Conservation (phyloP, 495 filamentous ascomycete genomes). For the Hypoxylon fragiforme region DNA sequence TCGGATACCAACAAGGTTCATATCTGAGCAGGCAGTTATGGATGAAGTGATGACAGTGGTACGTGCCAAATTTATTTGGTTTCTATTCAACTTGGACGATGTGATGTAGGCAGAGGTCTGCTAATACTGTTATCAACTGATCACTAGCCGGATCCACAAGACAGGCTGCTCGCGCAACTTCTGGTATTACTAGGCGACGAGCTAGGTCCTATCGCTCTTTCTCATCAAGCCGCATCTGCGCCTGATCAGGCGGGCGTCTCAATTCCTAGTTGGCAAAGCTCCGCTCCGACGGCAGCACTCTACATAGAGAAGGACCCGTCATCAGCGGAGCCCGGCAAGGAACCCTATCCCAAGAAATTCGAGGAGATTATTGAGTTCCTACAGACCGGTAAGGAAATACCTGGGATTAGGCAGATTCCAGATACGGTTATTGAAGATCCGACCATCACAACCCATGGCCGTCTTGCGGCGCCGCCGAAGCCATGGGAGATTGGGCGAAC, state of each 20-base stretch:
- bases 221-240: background rate
- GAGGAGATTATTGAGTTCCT: conserved; percentile 88
- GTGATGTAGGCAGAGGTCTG: background rate
- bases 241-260: conserved; percentile 16
- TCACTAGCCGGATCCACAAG: conserved; percentile 25
- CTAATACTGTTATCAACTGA: conserved; percentile 1
- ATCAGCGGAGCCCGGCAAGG: conserved; percentile 39
- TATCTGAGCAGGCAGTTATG: conserved; percentile 29
- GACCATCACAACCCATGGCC: conserved; percentile 38
- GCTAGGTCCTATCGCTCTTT: conserved; percentile 22
- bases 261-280: conserved; percentile 48
- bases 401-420: conserved; percentile 89
- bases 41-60: conserved; percentile 28
- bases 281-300: conserved; percentile 49
- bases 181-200: conserved; percentile 32
- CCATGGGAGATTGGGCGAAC: conserved; percentile 69
- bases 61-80: background rate
- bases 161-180: conserved; percentile 35
- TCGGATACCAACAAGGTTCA: conserved; percentile 17
- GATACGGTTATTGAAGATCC: conserved; percentile 71
- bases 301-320: conserved; percentile 31
- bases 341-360: conserved; percentile 83
- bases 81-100: background rate
- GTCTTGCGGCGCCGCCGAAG: conserved; percentile 65
- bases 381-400: conserved; percentile 78